Base-by-base conservation (phyloP, 2,329 filamentous ascomycete genomes). In the Fusarium palustre region DNA sequence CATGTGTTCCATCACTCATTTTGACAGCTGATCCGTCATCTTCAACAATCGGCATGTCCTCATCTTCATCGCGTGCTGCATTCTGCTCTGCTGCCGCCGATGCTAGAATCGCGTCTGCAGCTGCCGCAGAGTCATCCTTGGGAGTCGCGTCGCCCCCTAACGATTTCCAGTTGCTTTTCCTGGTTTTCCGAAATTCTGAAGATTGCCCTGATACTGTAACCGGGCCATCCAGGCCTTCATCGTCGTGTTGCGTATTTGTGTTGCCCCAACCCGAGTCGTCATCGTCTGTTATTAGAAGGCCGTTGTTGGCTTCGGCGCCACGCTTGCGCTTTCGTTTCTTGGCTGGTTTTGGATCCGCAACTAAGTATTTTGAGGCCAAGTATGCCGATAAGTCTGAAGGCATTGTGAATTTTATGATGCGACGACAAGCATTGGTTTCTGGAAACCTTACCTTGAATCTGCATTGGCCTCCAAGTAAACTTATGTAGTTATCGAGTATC, bases 1-100 rank as follows among this genome's bases (percentile, higher is more conserved):
- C 94, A 74, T 91, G 88, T 4, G 92, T 94, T 20, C 96, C 96
- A 68, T 94, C 93, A 63, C 92, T 91, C 93, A 97, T 97, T 71
- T 88, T 88, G 5, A 85, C 82, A 33, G 84, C 86, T 18, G 84
- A 84, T 2, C 80, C 82, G 1, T 81, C 80, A 3, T 75, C 78
- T 10, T 83, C 82, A 4, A 87, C 70, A 0, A 83, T 77, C 2
- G 85, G 85, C 46, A 80, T 81, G 30, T 86, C 86, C 43, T 86
- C 85, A 15, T 83, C 84, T 59, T 73, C 85, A 42, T 79, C 79
- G 20, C 78, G 77, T 0, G 82, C 81, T 7, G 88, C 87, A 3
- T 82, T 83, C 30, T 85, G 86, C 68, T 96, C 93, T 6, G 88
- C 88, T 1, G 88, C 92, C 1, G 91, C 90, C 2, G 88, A 88